Conservation (phyloP, 306 rosid genomes). For the Potentilla sterilis region DNA sequence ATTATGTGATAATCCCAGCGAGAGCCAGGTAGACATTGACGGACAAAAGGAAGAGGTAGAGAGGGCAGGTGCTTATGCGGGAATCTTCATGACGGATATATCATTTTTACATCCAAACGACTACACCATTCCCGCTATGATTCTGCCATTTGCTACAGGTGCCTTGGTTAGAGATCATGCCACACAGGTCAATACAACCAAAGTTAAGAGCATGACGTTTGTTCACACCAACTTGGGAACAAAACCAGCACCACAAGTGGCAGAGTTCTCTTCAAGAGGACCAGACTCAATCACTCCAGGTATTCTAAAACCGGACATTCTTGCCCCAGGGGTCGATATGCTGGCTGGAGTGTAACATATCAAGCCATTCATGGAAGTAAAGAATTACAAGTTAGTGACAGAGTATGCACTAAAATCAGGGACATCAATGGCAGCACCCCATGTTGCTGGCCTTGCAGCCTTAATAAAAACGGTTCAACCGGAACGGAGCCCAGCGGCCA, state of each 20-base stretch:
- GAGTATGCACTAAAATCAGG: conserved; percentile 1
- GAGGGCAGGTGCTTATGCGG: conserved; percentile 11
- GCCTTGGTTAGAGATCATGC: not conserved
- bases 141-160: not conserved
- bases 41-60: not conserved
- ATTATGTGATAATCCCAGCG: not conserved
- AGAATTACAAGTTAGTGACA: not conserved
- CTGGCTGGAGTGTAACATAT: not conserved
- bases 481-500: conserved; percentile 21
- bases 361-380: not conserved
- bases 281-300: conserved; percentile 1
- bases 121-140: not conserved
- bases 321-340: conserved; percentile 9
- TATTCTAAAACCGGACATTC: conserved; percentile 18
- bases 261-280: conserved; percentile 8
- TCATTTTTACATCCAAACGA: not conserved
- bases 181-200: not conserved
- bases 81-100: not conserved
- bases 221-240: conserved; percentile 1
- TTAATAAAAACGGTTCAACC: conserved; percentile 7
- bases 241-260: conserved; percentile 16
- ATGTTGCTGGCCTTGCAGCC: conserved; percentile 3
- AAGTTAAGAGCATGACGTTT: not conserved
- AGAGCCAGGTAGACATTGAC: not conserved
- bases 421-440: conserved; percentile 18